phyloP scores from a whole-genome alignment of 2,329 filamentous ascomycete genomes.

The Penicillium rolfsii region DNA sequence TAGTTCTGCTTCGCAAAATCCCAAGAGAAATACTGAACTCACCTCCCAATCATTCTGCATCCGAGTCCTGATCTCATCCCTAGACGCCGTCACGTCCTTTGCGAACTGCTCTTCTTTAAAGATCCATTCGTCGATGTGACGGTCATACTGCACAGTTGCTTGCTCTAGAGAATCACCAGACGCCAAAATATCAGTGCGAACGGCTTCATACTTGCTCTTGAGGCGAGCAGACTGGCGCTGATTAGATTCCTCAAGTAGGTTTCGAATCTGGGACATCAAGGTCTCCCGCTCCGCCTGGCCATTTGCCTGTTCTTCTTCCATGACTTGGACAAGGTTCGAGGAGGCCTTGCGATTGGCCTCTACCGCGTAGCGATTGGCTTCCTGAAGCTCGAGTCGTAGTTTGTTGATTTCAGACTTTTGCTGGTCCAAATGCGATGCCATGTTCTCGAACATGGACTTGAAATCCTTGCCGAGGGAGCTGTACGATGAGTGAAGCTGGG shows the following conservation, averaged over 20 bases:
- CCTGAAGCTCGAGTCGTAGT: conserved; percentile 71
- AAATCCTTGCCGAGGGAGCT: conserved; percentile 82
- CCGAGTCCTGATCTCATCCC: conserved; percentile 77
- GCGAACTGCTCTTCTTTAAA: conserved; percentile 69
- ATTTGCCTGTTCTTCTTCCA: conserved; percentile 76
- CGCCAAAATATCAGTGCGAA: conserved; percentile 67
- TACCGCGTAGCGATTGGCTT: conserved; percentile 69
- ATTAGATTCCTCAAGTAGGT: conserved; percentile 74
- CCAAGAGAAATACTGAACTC: conserved; percentile 38
- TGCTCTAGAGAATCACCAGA: conserved; percentile 68
- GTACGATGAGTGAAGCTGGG: conserved; percentile 80
- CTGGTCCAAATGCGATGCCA: conserved; percentile 71
- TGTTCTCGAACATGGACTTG: conserved; percentile 79
- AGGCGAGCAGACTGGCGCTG: conserved; percentile 74
- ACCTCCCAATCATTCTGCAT: conserved; percentile 86
- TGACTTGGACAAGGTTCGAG: conserved; percentile 65
- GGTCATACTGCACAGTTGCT: conserved; percentile 66
- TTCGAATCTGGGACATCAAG: conserved; percentile 74
- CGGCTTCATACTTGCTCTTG: conserved; percentile 61
- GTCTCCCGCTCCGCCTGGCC: conserved; percentile 73
- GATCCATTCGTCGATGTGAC: conserved; percentile 75
- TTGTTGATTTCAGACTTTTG: conserved; percentile 77
- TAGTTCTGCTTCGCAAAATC: conserved; percentile 27
- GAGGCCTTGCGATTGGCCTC: conserved; percentile 70
- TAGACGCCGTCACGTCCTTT: conserved; percentile 70